Evolutionary conservation across 2,329 filamentous ascomycete species (phyloP).

Genomic region (Fusarium sp.): DNA sequence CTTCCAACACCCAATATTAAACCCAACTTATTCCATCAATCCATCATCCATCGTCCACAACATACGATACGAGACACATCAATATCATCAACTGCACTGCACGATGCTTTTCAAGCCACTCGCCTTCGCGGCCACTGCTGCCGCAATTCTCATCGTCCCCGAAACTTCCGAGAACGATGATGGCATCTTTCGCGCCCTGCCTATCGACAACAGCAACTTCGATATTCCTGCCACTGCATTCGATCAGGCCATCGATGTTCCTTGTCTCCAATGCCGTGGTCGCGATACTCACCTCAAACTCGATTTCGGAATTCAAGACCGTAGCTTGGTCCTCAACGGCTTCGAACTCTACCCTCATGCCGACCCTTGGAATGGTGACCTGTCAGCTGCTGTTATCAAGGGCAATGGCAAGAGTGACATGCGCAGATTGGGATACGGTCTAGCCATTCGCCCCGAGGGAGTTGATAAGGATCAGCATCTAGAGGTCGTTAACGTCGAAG

Average conservation of each 20-base stretch:
- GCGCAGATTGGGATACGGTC: conserved; percentile 61
- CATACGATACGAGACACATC: neutral
- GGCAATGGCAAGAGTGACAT: conserved; percentile 51
- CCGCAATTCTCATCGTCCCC: conserved; percentile 66
- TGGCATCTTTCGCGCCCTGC: conserved; percentile 56
- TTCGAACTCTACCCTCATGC: conserved; percentile 68
- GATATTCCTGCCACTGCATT: conserved; percentile 51
- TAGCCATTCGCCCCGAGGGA: conserved; percentile 57
- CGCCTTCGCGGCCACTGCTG: conserved; percentile 49
- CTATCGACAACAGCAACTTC: conserved; percentile 51
- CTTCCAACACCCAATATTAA: conserved; percentile 3
- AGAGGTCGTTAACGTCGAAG: conserved; percentile 63
- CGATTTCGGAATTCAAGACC: conserved; percentile 63
- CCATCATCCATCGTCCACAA: neutral
- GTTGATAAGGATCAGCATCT: conserved; percentile 63
- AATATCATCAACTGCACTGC: conserved; percentile 2
- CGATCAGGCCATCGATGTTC: conserved; percentile 58
- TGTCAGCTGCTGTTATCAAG: conserved; percentile 60
- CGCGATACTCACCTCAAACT: conserved; percentile 60
- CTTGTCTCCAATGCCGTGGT: conserved; percentile 66
- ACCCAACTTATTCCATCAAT: neutral
- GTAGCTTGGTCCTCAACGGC: conserved; percentile 67
- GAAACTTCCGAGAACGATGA: conserved; percentile 57
- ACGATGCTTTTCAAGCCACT: conserved; percentile 51
- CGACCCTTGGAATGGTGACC: conserved; percentile 56